Conservation (phyloP, 2,329 filamentous ascomycete species). For the Sporothrix pseudoabietina region DNA sequence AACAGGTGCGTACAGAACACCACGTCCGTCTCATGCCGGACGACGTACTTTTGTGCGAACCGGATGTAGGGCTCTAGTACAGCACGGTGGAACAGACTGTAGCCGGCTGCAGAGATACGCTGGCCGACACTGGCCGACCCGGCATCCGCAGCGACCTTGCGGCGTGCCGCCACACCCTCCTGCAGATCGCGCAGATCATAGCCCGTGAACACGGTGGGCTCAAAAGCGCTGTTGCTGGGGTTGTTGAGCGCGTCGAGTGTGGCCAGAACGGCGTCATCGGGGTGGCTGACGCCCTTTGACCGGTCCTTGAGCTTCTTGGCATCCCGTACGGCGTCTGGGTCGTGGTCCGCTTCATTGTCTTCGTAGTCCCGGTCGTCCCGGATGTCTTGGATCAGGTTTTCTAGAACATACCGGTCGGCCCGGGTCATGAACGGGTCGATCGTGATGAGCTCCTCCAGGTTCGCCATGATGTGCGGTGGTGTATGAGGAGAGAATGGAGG, state of each 20-base stretch:
- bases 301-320: conserved; percentile 23
- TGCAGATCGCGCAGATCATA: conserved; percentile 46
- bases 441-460: conserved; percentile 38
- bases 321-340: conserved; percentile 28
- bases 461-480: neutral
- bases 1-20: conserved; percentile 77
- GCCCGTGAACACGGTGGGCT: conserved; percentile 51
- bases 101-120: conserved; percentile 41
- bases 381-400: conserved; percentile 47
- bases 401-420: conserved; percentile 47
- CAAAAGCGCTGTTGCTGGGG: conserved; percentile 46
- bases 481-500: neutral
- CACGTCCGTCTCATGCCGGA: conserved; percentile 70
- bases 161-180: conserved; percentile 37
- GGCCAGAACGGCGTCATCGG: conserved; percentile 42
- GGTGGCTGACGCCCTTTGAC: conserved; percentile 13
- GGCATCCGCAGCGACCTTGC: conserved; percentile 25
- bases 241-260: conserved; percentile 48
- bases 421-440: conserved; percentile 47
- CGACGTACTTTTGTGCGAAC: conserved; percentile 54
- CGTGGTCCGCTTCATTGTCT: conserved; percentile 29
- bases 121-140: conserved; percentile 14
- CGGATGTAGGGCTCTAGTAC: conserved; percentile 62
- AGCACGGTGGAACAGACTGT: conserved; percentile 53
- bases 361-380: conserved; percentile 35